Percentiles rank a stretch among this genome's conserved stretches.
Evolutionary conservation across 108 stramenopile genomes (phyloP).

Genomic region (Heterococcus sp.): DNA sequence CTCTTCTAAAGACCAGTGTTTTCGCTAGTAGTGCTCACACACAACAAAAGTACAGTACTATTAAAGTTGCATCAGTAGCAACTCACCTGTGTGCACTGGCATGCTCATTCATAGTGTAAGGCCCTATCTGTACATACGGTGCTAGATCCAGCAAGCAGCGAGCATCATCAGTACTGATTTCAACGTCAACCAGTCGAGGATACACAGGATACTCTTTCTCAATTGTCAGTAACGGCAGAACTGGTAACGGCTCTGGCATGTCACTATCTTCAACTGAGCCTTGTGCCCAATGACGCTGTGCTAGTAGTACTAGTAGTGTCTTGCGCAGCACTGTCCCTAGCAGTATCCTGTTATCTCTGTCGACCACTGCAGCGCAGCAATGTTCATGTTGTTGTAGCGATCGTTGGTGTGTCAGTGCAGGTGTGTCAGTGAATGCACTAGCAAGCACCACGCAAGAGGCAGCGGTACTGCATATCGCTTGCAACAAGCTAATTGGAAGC

Average conservation of each 20-base stretch:
- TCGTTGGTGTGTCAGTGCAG: too few relatives aligned
- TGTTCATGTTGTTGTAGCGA: too few relatives aligned
- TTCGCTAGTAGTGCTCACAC: too few relatives aligned
- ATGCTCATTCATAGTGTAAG: constrained; percentile 25
- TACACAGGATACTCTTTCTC: constrained; percentile 16
- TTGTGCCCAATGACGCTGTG: neutral
- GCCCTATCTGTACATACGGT: constrained; percentile 33
- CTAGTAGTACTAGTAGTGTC: neutral
- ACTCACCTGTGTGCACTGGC: constrained; percentile 14
- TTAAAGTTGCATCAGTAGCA: too few relatives aligned
- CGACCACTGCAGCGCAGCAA: too few relatives aligned
- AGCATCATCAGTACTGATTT: neutral
- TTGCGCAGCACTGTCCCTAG: constrained; percentile 14
- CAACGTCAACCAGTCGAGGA: neutral
- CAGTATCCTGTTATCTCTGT: constrained; percentile 12
- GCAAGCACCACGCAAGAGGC: too few relatives aligned
- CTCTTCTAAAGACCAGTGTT: too few relatives aligned
- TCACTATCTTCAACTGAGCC: neutral
- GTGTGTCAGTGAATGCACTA: too few relatives aligned
- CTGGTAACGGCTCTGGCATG: constrained; percentile 1
- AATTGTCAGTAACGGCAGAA: constrained; percentile 5
- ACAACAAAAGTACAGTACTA: too few relatives aligned
- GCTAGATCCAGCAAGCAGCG: constrained; percentile 30
- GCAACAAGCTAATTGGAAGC: too few relatives aligned
- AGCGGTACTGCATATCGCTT: too few relatives aligned